Base-by-base conservation (phyloP, 225 moss, liverwort and hornwort genomes). In the Rhytidiadelphus loreus region DNA sequence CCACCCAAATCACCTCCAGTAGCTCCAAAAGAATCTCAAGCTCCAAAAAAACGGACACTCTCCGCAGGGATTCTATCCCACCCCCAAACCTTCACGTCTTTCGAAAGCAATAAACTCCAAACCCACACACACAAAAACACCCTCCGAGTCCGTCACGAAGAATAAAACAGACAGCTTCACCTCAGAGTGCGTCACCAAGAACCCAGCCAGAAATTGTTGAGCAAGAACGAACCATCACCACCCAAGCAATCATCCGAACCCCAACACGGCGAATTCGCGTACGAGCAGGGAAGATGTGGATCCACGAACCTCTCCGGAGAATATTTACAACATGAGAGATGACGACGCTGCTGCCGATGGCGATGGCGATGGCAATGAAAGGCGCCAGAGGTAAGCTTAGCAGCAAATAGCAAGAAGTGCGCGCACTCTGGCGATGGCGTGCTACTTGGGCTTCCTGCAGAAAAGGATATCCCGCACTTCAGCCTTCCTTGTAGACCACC, bases 271-370 rank as follows among this genome's bases (percentile, higher is more conserved):
- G 26, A 86, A 86, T 76, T 62, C 76, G 53, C 62, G 30, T 14
- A 61, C 86, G 62, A 23, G 52, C 50, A n/a, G 6, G 52, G n/a
- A 32, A 76, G 62, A n/a, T 7, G 63, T 15, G 13, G 77, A 85
- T 64, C 70, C 37, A 66, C 89, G 32, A 48, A 92, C 91, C 91
- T 91, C 77, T 50, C 58, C 41, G 15, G 32, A 4, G 41, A 52
- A 52, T 86, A 60, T 84, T 88, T 88, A 92, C 90, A 92, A 81
- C 86, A 90, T 92, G 84, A 46, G 33, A 84, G 55, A 41, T 26
- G 86, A 37, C 37, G 85, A 39, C 60, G 77, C 37, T 32, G 69
- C 88, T 82, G 19, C 58, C 18, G 79, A 28, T 79, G 57, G n/a
- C 56, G 56, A 2, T 28, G 57, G n/a, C 81, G 85, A 25, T 44